Evolutionary conservation across 768 basidiomycete species (phyloP), one percentile per base, ranked within the genome.

Genomic region (Tulasnella sp.): DNA sequence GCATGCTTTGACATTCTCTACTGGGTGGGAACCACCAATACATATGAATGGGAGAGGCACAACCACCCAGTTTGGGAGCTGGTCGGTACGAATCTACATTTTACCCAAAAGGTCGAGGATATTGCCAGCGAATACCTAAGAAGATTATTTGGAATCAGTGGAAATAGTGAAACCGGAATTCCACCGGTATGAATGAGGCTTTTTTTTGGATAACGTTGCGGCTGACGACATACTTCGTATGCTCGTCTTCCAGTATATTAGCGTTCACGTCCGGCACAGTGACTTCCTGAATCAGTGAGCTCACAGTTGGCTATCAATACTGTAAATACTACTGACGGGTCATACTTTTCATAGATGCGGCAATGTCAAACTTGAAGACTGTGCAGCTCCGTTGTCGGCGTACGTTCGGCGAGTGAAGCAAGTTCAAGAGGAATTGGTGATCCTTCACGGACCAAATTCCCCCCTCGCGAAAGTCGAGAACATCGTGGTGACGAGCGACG

Each of bases 1-100:
- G 41, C 83, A 31, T 82, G 81, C 77, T 81, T 82, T 54, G 83
- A 83, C 73, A 79, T 76, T 48, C 72, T 83, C n/a, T 83, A 83
- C 77, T 83, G 81, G 64, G 42, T 50, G 5, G 42, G 42, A 14
- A 31, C 22, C 7, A 40, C 37, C 37, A n/a, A 28, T 8, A 64
- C 2, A 11, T 41, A 4, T 6, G 83, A 83, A 75, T 82, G 83
- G 41, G 83, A 85, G 80, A 74, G 75, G 81, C 82, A 82, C 28
- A 82, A 75, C 31, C 72, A 75, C 16, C 83, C 82, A 16, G 81
- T 79, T 22, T 84, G 84, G 84, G 69, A 79, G 12, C n/a, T 78
- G 16, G 80, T 84, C n/a, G 84, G 73, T 40, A 42, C 40, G 28
- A 40, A 79, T 44, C 20, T 72, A 20, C 78, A 73, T 44, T 79